Conservation (phyloP, 163 green algal species). For the Chlorella variabilis region DNA sequence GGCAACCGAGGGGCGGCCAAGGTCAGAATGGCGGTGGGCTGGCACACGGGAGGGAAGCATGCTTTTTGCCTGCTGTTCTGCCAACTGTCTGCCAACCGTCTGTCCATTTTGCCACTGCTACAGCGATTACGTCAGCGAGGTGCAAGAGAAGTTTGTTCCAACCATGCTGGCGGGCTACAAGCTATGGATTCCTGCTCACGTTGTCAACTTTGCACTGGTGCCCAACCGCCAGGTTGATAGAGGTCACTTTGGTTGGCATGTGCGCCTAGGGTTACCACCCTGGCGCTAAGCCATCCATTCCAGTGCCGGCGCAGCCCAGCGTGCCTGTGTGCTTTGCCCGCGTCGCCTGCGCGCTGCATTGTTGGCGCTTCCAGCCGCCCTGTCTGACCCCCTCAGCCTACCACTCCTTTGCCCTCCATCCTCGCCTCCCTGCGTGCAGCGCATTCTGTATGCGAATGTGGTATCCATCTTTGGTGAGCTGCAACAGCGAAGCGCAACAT, state of each 20-base stretch:
- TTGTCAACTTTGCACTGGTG: constrained; percentile 86
- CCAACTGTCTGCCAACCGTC: too few species aligned
- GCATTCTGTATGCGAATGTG: constrained; percentile 82
- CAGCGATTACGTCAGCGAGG: constrained; percentile 29
- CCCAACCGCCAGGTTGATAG: constrained; percentile 61
- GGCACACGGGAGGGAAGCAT: too few species aligned
- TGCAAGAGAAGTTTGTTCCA: constrained; percentile 37
- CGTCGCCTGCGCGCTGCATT: too few species aligned
- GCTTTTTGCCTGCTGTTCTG: too few species aligned
- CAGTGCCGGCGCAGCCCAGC: too few species aligned
- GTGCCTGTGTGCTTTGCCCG: background rate
- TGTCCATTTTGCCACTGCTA: too few species aligned
- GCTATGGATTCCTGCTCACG: constrained; percentile 50
- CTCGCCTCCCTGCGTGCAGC: constrained; percentile 36
- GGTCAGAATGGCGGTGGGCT: background rate
- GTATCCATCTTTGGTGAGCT: constrained; percentile 67
- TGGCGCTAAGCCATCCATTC: too few species aligned
- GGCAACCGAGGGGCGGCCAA: constrained; percentile 18
- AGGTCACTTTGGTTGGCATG: too few species aligned
- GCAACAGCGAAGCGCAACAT: background rate
- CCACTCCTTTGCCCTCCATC: too few species aligned
- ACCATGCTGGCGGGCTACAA: constrained; percentile 42
- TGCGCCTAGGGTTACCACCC: too few species aligned
- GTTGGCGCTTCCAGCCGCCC: too few species aligned
- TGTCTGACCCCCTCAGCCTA: too few species aligned